Percentiles rank a stretch among this genome's conserved stretches.
phyloP scores from a whole-genome alignment of 331 rosid species.

The Prunus yedoensis region DNA sequence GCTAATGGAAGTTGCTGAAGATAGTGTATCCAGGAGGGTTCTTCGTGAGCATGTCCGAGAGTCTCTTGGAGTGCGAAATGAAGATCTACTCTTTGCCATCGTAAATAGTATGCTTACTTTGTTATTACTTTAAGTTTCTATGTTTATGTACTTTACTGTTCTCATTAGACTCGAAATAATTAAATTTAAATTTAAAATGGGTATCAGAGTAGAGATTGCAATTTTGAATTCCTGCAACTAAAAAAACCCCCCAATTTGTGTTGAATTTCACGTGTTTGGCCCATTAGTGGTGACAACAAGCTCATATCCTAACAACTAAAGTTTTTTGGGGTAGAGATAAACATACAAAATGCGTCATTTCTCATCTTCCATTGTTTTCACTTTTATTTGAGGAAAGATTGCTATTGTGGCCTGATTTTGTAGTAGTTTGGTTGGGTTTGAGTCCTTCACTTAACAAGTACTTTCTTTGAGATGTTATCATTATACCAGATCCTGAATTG shows the following conservation, averaged over 20 bases:
- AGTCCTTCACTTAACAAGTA: not conserved
- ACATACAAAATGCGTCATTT: not conserved
- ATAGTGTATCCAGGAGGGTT: constrained; percentile 78
- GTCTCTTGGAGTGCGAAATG: constrained; percentile 86
- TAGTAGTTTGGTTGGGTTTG: not conserved
- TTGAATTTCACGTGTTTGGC: not conserved
- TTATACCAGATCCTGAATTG: not conserved
- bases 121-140: not conserved
- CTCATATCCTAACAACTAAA: not conserved
- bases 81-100: constrained; percentile 71
- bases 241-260: not conserved
- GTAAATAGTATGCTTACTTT: constrained; percentile 46
- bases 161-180: not conserved
- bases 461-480: not conserved
- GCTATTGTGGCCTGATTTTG: not conserved
- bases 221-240: not conserved
- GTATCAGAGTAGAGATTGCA: not conserved
- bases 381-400: not conserved
- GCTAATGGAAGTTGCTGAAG: constrained; percentile 91
- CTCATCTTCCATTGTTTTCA: not conserved
- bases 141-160: not conserved
- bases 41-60: constrained; percentile 89
- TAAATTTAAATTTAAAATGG: not conserved
- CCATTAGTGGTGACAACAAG: not conserved
- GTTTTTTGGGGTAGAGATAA: no score